phyloP scores from a whole-genome alignment of 2,329 filamentous ascomycete genomes.

The Herpotrichia juniperi region DNA sequence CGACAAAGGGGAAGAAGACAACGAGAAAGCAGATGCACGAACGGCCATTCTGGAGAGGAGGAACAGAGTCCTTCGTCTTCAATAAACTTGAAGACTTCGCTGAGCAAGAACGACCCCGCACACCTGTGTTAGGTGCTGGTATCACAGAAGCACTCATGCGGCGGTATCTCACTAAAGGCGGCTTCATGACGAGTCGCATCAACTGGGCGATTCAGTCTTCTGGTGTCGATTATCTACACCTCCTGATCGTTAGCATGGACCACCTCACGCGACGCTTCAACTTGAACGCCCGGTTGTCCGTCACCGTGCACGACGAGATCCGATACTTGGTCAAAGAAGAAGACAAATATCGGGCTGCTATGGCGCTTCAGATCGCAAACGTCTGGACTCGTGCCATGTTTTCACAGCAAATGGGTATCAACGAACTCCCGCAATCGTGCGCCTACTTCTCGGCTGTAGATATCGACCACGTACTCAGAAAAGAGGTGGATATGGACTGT shows the following conservation, averaged over 20 bases:
- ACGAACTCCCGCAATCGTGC: conserved; percentile 91
- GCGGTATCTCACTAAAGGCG: conserved; percentile 84
- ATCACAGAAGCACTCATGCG: conserved; percentile 96
- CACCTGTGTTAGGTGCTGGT: conserved; percentile 89
- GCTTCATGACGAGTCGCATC: conserved; percentile 93
- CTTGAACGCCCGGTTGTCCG: conserved; percentile 81
- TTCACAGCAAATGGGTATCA: conserved; percentile 91
- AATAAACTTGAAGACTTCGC: conserved; percentile 98
- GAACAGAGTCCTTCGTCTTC: conserved; percentile 97
- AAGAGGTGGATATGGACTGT: conserved; percentile 98
- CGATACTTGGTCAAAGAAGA: conserved; percentile 85
- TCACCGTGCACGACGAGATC: conserved; percentile 98
- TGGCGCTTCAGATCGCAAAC: conserved; percentile 93
- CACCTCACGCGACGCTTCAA: conserved; percentile 86
- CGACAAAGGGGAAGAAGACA: conserved; percentile 90
- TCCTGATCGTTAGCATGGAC: conserved; percentile 93
- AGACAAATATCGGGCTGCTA: conserved; percentile 86
- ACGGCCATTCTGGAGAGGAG: conserved; percentile 88
- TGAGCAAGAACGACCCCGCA: conserved; percentile 87
- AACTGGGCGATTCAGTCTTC: conserved; percentile 99
- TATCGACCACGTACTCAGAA: conserved; percentile 92
- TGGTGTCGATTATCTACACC: conserved; percentile 94
- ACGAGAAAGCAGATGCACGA: conserved; percentile 74
- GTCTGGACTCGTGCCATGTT: conserved; percentile 99
- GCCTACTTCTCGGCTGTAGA: conserved; percentile 97